Evolutionary conservation across 202 grass and related monocot species (phyloP).

Genomic region (Saccharum hybrid): DNA sequence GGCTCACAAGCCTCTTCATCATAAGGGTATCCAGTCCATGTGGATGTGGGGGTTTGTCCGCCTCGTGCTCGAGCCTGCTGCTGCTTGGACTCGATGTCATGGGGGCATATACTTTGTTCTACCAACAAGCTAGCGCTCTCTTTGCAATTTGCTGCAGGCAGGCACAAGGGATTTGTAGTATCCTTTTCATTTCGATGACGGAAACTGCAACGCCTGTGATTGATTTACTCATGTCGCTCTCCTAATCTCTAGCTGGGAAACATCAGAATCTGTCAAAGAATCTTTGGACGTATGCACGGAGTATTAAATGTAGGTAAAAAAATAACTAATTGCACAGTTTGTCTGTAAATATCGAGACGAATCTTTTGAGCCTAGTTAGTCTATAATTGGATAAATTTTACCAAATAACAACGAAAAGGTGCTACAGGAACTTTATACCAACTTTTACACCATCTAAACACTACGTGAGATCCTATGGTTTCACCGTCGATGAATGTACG

Average conservation of each 20-base stretch:
- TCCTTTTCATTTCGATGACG: background rate
- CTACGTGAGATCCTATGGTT: no score
- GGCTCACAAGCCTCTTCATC: conserved; percentile 22
- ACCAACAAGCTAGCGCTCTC: background rate
- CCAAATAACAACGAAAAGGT: no score
- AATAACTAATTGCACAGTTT: no score
- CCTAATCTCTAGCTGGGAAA: background rate
- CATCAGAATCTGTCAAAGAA: background rate
- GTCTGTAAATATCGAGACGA: no score
- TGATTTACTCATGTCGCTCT: background rate
- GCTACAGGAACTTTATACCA: no score
- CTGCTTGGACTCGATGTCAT: background rate
- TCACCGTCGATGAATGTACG: no score
- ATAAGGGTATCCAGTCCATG: background rate
- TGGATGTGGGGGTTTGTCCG: background rate
- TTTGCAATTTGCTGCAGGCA: background rate
- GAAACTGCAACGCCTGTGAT: background rate
- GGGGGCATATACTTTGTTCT: background rate
- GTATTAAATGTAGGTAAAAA: no score
- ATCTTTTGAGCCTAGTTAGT: no score
- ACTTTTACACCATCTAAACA: no score
- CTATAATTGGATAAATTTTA: no score
- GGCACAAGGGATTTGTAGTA: background rate
- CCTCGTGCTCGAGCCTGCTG: background rate
- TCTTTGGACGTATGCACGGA: no score